phyloP scores from a whole-genome alignment of 192 early-diverging fungal genomes.

The Linnemannia hyalina region DNA sequence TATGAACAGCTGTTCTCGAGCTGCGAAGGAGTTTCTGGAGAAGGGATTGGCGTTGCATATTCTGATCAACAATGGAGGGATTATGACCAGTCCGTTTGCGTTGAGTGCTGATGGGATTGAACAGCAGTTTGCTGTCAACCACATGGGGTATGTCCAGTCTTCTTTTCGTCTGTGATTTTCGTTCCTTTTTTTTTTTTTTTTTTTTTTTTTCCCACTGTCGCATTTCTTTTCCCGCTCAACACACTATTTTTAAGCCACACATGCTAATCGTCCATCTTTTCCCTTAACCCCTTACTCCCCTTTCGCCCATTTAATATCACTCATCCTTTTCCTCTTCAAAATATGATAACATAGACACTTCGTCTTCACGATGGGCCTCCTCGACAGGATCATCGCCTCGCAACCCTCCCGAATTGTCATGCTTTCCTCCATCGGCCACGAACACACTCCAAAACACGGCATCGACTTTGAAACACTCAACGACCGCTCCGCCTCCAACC shows the following conservation, averaged over 20 bases:
- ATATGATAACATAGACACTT: constrained; percentile 25
- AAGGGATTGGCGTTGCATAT: constrained; percentile 64
- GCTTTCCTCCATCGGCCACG: constrained; percentile 57
- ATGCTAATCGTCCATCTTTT: too few species aligned
- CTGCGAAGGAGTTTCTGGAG: constrained; percentile 53
- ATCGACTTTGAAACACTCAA: constrained; percentile 65
- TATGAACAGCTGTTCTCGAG: constrained; percentile 39
- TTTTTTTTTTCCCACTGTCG: background rate
- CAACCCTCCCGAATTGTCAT: constrained; percentile 59
- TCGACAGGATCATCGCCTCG: constrained; percentile 49
- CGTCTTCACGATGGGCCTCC: constrained; percentile 51
- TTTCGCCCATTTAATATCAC: too few species aligned
- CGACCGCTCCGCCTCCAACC: constrained; percentile 35
- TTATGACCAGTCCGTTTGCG: constrained; percentile 34
- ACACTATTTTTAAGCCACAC: too few species aligned
- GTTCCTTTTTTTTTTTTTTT: background rate
- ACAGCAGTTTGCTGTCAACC: constrained; percentile 64
- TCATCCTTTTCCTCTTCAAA: constrained; percentile 9
- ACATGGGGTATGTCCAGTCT: constrained; percentile 56
- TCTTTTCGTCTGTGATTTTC: background rate
- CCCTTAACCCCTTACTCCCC: too few species aligned
- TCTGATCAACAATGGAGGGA: constrained; percentile 53
- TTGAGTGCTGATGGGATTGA: constrained; percentile 58
- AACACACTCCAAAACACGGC: constrained; percentile 30
- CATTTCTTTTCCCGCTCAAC: background rate